A percentile compares a stretch with the other conserved stretches of the same genome.
These are phyloP conservation scores for Rhododendron kiyosumense DNA, from an alignment of 148 eudicot genomes.

Conservation along the genomic window DNA sequence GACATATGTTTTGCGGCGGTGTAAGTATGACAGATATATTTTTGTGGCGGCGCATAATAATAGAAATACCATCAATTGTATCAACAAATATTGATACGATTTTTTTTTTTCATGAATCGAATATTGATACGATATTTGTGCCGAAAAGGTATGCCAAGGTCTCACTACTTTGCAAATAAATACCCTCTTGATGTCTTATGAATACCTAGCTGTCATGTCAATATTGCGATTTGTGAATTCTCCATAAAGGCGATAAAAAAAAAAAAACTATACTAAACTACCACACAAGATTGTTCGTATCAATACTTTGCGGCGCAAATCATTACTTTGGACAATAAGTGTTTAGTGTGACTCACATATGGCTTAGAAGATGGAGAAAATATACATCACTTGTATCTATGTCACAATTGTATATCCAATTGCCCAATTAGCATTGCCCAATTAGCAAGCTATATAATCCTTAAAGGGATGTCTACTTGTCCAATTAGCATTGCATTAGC, in stretches of 20 bases:
- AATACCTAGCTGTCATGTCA: background rate
- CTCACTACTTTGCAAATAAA: background rate
- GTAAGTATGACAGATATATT: background rate
- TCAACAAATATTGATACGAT: too few relatives aligned
- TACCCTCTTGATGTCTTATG: background rate
- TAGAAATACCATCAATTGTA: background rate
- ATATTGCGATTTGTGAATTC: background rate
- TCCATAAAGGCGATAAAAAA: background rate
- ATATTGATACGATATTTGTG: background rate
- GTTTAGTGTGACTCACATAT: background rate
- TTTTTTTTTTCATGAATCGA: too few relatives aligned
- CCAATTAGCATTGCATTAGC: background rate
- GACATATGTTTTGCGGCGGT: background rate
- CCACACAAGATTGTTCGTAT: background rate
- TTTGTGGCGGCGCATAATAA: background rate
- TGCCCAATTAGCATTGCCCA: too few relatives aligned
- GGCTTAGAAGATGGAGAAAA: background rate
- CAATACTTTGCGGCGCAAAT: background rate
- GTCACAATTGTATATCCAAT: background rate
- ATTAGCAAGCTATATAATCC: background rate
- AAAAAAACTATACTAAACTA: background rate
- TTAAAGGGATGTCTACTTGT: background rate
- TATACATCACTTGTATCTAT: background rate
- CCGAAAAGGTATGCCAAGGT: background rate
- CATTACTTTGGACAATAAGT: background rate